Evolutionary conservation across 345 rosid species (phyloP), one percentile per base, ranked within the genome.

Genomic region (Rhodamnia argentea): DNA sequence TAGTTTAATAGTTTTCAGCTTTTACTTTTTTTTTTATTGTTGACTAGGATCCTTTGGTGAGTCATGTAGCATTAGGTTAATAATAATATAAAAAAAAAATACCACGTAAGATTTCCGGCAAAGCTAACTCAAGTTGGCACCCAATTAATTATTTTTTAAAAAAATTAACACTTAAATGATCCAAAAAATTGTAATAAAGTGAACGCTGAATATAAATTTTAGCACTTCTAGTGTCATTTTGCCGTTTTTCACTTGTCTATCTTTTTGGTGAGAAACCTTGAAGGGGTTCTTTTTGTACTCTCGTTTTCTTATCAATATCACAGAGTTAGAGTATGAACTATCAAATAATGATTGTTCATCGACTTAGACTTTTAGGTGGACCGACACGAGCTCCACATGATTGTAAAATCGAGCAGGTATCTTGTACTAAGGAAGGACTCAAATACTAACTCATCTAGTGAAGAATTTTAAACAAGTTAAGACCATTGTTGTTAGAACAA

Each of bases 61-160:
- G 14, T 12, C 52, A 51, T 50, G 4, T 12, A 51, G 4, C 13
- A 51, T 11, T 51, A 51, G 52, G 14, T 51, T 12, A 12, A 2
- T 51, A 51, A 51, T 50, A 50, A 50, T 10, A 51, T 50, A 50
- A 50, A 11, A 51, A 51, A 51, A 51, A 51, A 3, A 51, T 11
- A 3, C 4, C 14, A 12, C 14, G 13, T 51, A 51, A 51, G 14
- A 51, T 51, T 51, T 51, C 3, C 14, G 4, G 4, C 3, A 51
- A 51, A 11, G 14, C 3, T 11, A 3, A 51, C 1, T 0, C 0
- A 13, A 51, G 14, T 51, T 12, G 52, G 4, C 1, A 51, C 14
- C 3, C 52, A 11, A 51, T 4, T 51, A 51, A 51, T 51, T 1
- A 0, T 12, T 51, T 12, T 11, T 42, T 6, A 51, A 51, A 47